Evolutionary conservation across 2,329 filamentous ascomycete species (phyloP).

Genomic region (Aspergillus sp.): DNA sequence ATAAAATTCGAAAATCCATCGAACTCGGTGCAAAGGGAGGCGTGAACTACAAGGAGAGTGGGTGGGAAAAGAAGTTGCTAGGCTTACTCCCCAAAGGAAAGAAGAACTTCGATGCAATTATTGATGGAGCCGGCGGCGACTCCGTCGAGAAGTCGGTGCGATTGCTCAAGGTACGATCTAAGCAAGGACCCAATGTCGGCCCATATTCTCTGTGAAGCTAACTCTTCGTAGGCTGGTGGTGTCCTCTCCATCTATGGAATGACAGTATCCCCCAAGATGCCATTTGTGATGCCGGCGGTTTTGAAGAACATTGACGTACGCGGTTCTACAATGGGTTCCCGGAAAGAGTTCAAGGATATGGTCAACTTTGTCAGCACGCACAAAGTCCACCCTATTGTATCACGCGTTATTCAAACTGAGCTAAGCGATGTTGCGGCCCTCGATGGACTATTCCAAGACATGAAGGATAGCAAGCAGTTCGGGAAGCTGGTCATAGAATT

Average conservation of each 20-base stretch:
- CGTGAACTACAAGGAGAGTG: slow-evolving; percentile 74
- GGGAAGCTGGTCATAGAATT: slow-evolving; percentile 87
- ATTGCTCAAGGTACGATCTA: slow-evolving; percentile 62
- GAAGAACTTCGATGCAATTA: slow-evolving; percentile 73
- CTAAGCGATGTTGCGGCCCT: slow-evolving; percentile 77
- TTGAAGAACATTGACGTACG: slow-evolving; percentile 84
- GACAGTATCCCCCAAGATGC: slow-evolving; percentile 82
- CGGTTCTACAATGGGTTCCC: slow-evolving; percentile 88
- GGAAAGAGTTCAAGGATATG: slow-evolving; percentile 89
- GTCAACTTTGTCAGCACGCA: slow-evolving; percentile 74
- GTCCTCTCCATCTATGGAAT: slow-evolving; percentile 88
- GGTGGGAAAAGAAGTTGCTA: slow-evolving; percentile 77
- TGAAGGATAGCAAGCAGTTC: slow-evolving; percentile 83
- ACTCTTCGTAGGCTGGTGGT: slow-evolving; percentile 61
- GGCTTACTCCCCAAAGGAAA: slow-evolving; percentile 60
- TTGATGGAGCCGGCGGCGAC: slow-evolving; percentile 89
- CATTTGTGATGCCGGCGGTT: slow-evolving; percentile 80
- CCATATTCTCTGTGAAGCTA: slow-evolving; percentile 6
- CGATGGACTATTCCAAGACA: slow-evolving; percentile 79
- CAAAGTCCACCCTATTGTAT: slow-evolving; percentile 75
- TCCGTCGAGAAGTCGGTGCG: slow-evolving; percentile 67
- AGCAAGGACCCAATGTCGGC: background rate
- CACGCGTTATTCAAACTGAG: slow-evolving; percentile 65
- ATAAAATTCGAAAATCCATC: slow-evolving; percentile 71
- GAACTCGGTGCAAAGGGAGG: slow-evolving; percentile 75